Conservation (phyloP, 371 early-diverging fungal genomes). For the Rhizomucor pusillus region DNA sequence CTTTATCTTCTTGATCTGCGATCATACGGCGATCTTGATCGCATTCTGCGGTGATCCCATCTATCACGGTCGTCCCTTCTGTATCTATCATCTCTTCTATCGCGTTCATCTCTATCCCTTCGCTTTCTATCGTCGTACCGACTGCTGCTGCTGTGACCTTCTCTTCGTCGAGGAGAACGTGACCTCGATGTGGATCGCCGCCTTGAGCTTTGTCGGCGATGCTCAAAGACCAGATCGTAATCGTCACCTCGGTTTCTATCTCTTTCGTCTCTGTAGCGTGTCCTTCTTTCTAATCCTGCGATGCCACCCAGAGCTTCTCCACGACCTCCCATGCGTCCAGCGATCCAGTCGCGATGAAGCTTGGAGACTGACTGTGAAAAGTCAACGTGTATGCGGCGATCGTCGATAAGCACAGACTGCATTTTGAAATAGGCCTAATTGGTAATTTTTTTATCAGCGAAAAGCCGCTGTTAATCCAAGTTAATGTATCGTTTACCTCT, state of each 20-base stretch:
- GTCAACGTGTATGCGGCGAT: conserved; percentile 95
- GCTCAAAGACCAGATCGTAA: conserved; percentile 49
- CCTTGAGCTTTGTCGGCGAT: conserved; percentile 9
- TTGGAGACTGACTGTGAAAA: conserved; percentile 96
- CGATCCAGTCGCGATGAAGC: conserved; percentile 73
- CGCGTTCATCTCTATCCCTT: too few relatives aligned
- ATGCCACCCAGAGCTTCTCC: conserved; percentile 51
- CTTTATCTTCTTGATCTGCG: too few relatives aligned
- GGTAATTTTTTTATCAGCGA: not conserved
- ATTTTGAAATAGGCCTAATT: conserved; percentile 80
- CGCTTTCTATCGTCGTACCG: not conserved
- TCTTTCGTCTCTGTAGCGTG: conserved; percentile 41
- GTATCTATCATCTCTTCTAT: too few relatives aligned
- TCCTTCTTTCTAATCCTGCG: conserved; percentile 47
- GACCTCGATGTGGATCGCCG: conserved; percentile 1
- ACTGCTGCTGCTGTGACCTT: not conserved
- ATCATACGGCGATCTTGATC: too few relatives aligned
- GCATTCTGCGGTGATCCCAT: too few relatives aligned
- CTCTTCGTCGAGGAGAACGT: conserved; percentile 11
- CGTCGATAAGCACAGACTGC: conserved; percentile 94
- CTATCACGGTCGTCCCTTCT: too few relatives aligned
- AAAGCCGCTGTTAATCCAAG: not conserved
- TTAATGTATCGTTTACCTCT: conserved; percentile 44
- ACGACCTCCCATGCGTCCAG: conserved; percentile 40
- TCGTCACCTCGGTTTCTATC: conserved; percentile 22